Base-by-base conservation (phyloP, 164 flowering plant genomes). In the Pachysandra terminalis region DNA sequence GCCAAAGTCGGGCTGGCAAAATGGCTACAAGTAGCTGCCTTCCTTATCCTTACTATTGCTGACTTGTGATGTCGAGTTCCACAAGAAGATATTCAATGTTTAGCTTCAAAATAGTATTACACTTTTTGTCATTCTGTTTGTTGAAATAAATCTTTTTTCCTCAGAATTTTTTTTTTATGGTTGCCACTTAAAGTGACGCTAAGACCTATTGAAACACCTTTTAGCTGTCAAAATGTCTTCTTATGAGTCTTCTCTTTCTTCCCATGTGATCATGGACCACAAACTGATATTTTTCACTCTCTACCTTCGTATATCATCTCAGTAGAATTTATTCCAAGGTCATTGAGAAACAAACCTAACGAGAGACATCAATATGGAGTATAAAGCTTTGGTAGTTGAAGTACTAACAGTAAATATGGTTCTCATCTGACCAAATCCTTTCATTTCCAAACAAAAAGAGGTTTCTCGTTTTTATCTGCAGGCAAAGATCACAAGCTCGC, bases 151-250 rank as follows among this genome's bases (percentile, higher is more conserved):
- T n/a, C n/a, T n/a, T n/a, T n/a, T n/a, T n/a, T n/a, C n/a, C n/a
- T n/a, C n/a, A n/a, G n/a, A n/a, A n/a, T n/a, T n/a, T n/a, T n/a
- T n/a, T n/a, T n/a, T n/a, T n/a, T n/a, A n/a, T n/a, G 68, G 71
- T 21, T 26, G 28, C 45, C 21, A 5, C 12, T 67, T 12, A 16
- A 63, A 65, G 66, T 48, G 23, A 55, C 19, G 2, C 63, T 41
- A 59, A 64, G 78, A 72, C 67, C n/a, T n/a, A n/a, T 69, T 65
- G 63, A 35, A 51, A 24, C n/a, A 49, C 59, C 41, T 23, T 61
- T 67, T 69, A 72, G 81, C 79, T 78, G 80, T 76, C 74, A 68
- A 48, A 32, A 65, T 79, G 82, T 77, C 79, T 65, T 81, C 66
- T 74, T 70, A 48, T 72, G 79, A n/a, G 59, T 24, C 15, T 40